phyloP scores from a whole-genome alignment of 2,329 filamentous ascomycete genomes.

The Akanthomyces dipterigenus region DNA sequence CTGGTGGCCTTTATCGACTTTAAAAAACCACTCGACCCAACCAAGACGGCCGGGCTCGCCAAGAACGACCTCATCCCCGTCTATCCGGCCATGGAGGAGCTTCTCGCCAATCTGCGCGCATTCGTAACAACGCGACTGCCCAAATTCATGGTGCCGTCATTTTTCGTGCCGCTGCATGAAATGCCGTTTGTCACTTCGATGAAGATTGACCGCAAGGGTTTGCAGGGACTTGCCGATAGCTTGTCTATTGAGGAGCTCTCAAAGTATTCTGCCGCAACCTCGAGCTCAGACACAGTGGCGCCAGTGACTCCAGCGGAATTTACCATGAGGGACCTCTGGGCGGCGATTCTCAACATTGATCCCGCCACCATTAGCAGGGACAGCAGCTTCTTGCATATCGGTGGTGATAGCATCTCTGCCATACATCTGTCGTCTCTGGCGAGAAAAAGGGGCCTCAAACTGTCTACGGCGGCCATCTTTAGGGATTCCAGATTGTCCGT shows the following conservation, averaged over 20 bases:
- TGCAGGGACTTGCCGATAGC: neutral
- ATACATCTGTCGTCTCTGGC: constrained; percentile 12
- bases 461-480: constrained; percentile 12
- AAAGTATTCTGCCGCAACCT: neutral
- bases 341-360: constrained; percentile 6
- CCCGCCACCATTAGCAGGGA: constrained; percentile 6
- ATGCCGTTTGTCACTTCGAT: neutral
- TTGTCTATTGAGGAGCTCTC: neutral
- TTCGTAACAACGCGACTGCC: neutral
- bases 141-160: neutral
- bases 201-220: neutral
- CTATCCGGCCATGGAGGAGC: neutral
- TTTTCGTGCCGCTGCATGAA: neutral
- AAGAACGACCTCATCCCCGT: neutral
- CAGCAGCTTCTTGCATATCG: constrained; percentile 13
- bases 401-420: constrained; percentile 15
- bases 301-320: constrained; percentile 8
- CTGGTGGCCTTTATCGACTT: neutral
- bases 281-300: neutral
- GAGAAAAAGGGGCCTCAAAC: neutral
- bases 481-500: constrained; percentile 9
- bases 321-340: constrained; percentile 14
- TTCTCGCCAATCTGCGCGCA: neutral
- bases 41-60: neutral
- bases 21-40: neutral